Evolutionary conservation across 495 filamentous ascomycete genomes (phyloP), one percentile per base, ranked within the genome.

Genomic region (Talaromyces stipitatus): DNA sequence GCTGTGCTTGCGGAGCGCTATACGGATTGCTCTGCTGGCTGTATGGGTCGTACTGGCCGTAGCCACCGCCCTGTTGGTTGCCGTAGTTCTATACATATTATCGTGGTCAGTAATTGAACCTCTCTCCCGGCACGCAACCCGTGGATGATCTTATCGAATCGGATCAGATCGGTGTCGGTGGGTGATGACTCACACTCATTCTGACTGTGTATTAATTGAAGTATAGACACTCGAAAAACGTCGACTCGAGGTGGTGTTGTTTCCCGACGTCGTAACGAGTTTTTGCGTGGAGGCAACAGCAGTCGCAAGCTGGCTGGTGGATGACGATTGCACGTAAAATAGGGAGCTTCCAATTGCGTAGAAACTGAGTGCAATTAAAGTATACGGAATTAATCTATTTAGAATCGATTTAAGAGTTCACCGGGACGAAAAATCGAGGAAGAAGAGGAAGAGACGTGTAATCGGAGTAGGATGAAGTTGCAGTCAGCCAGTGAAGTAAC

Each of bases 11-110:
- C 59, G 72, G 60, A 67, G 64, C 61, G 54, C 59, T 63, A 60
- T 74, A 68, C 26, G 76, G 75, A 54, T 76, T 77, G 55, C 64
- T 61, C 58, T 69, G 67, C 64, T 82, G 76, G 58, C 71, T 76
- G 60, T 86, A 88, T 4, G 85, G 82, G 67, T 86, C 85, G 62
- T 77, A 77, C 59, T 82, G 74, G 72, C 83, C 83, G 70, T 85
- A 83, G 67, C 77, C 78, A 59, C 74, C 73, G 50, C 66, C 58
- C 47, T 58, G 66, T 56, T 62, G 62, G 54, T 64, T 61, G 24
- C 63, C 68, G 56, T 71, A 66, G 60, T 62, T 65, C 60, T 70
- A 55, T 71, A 73, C 69, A 70, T 22, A 16, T 3, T 10, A 24
- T 10, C 23, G 22, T 26, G 0, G 51, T 47, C 32, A 55, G 54